Evolutionary conservation across 1,284 basidiomycete genomes (phyloP).

Genomic region (Laetiporus sulphureus): DNA sequence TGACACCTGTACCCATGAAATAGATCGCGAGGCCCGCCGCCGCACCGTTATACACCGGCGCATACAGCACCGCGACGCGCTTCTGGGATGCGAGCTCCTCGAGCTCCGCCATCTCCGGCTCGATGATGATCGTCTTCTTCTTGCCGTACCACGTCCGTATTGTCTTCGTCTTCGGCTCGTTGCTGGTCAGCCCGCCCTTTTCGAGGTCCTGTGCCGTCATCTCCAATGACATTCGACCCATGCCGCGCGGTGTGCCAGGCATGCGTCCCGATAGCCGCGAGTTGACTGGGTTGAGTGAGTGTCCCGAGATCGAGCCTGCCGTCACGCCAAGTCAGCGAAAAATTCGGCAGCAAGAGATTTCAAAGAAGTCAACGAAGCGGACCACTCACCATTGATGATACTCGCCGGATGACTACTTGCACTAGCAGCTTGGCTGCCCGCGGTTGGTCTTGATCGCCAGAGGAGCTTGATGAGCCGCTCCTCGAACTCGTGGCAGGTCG

Average conservation of each 20-base stretch:
- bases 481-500: slow-evolving; percentile 69
- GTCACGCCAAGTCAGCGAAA: no score
- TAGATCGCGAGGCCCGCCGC: slow-evolving; percentile 32
- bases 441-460: slow-evolving; percentile 41
- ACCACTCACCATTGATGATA: slow-evolving; percentile 16
- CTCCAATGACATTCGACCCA: slow-evolving; percentile 18
- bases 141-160: slow-evolving; percentile 30
- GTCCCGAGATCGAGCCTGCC: slow-evolving; percentile 24
- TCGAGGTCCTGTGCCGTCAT: slow-evolving; percentile 25
- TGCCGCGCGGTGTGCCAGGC: slow-evolving; percentile 25
- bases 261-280: slow-evolving; percentile 16
- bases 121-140: slow-evolving; percentile 26
- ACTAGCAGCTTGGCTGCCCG: slow-evolving; percentile 11
- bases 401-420: slow-evolving; percentile 20
- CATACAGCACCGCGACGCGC: slow-evolving; percentile 34
- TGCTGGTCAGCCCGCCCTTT: slow-evolving; percentile 24
- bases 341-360: background rate
- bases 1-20: slow-evolving; percentile 33
- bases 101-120: slow-evolving; percentile 21
- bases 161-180: slow-evolving; percentile 19
- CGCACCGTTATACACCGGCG: slow-evolving; percentile 41
- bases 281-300: slow-evolving; percentile 25
- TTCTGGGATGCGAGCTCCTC: slow-evolving; percentile 25
- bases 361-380: slow-evolving; percentile 2
- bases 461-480: slow-evolving; percentile 75